Base-by-base conservation (phyloP, 345 rosid genomes). In the Heritiera littoralis region DNA sequence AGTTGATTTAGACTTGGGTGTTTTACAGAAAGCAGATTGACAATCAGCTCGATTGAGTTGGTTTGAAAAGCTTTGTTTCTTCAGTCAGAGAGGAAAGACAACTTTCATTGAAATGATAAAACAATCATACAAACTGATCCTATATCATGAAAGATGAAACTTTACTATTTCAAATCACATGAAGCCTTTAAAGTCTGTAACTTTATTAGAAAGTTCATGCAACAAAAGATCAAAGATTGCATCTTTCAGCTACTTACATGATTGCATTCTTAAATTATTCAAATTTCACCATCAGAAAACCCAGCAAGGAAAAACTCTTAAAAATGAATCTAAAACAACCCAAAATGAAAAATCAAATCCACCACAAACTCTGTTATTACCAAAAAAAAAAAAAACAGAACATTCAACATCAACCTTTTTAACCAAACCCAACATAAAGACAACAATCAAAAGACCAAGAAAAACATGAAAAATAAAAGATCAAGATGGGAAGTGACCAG, bases 401-500 rank as follows among this genome's bases (percentile, higher is more conserved):
- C 60, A 30, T 5, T 15, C 20, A 32, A 51, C n/a, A 30, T 35
- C 48, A 54, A 58, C 60, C 5, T 41, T 30, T 73, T 45, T 12
- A 18, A 73, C 13, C n/a, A 23, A 75, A 14, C 48, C 46, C 6
- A 13, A 56, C 8, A 2, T 23, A 74, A 43, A 59, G 63, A 63
- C n/a, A 54, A 67, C 45, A 83, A 55, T 9, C 9, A 46, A 60
- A 75, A 55, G 2, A 23, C 49, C 8, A 60, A 48, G 51, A 48
- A 20, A 41, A 58, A 60, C 7, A n/a, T 0, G 7, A 13, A 13
- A 8, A 20, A 9, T 35, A 35, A 13, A 49, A 15, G 49, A 51
- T 17, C 4, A 52, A 38, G n/a, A 10, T 65, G 15, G 38, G 10
- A 40, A n/a, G 20, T 6, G 18, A 84, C 88, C 87, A 56, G 72